phyloP scores from a whole-genome alignment of 768 basidiomycete genomes.

The Lactifluus rugatus region DNA sequence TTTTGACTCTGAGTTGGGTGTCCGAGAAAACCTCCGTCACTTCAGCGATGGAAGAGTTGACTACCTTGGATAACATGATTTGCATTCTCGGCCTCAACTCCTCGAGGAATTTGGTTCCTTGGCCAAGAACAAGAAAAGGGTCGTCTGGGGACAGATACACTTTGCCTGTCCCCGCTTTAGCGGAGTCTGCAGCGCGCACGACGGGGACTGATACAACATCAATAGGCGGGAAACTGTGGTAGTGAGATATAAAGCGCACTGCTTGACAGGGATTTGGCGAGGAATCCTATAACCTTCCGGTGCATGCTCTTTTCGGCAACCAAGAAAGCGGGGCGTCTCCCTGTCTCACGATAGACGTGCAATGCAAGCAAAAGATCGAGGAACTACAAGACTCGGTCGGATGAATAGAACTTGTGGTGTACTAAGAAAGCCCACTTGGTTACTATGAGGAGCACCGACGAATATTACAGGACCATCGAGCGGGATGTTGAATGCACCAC shows the following conservation, averaged over 20 bases:
- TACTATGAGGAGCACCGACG: conserved; percentile 87
- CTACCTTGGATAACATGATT: conserved; percentile 74
- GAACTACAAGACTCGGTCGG: conserved; percentile 45
- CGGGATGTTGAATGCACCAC: conserved; percentile 91
- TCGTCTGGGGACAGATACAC: conserved; percentile 66
- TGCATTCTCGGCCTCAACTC: conserved; percentile 75
- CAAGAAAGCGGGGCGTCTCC: conserved; percentile 72
- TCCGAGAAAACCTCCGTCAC: conserved; percentile 86
- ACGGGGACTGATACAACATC: conserved; percentile 63
- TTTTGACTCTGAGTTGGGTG: conserved; percentile 71
- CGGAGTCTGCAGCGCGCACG: conserved; percentile 79
- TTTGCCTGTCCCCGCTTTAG: conserved; percentile 63
- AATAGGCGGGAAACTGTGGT: not conserved
- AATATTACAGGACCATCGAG: conserved; percentile 85
- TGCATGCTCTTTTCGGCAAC: conserved; percentile 86
- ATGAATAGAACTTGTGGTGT: not conserved
- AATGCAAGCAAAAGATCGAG: conserved; percentile 80
- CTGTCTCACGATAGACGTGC: conserved; percentile 75
- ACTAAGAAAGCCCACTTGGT: conserved; percentile 47
- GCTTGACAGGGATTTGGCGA: conserved; percentile 73
- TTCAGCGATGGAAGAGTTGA: conserved; percentile 69
- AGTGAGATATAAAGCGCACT: conserved; percentile 43
- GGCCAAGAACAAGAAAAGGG: conserved; percentile 71
- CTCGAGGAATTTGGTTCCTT: conserved; percentile 64
- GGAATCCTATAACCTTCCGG: conserved; percentile 61